Percentiles rank a stretch among this genome's conserved stretches.
phyloP scores from a whole-genome alignment of 352 stramenopile genomes.

The Phytophthora quininea region DNA sequence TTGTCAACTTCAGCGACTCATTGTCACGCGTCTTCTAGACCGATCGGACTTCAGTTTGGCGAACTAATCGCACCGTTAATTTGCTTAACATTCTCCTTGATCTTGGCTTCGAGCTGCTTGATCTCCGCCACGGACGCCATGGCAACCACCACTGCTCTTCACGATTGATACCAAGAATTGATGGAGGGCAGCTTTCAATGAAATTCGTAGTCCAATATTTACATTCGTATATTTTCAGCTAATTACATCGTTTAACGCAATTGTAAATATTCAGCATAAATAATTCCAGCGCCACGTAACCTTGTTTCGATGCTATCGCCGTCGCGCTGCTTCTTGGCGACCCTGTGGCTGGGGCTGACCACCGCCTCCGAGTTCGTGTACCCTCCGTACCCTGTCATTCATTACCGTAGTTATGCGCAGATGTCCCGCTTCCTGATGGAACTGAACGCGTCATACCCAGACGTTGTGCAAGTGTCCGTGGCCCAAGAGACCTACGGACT shows the following conservation, averaged over 20 bases:
- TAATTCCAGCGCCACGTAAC: slow-evolving; percentile 19
- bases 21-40: background rate
- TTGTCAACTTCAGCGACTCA: background rate
- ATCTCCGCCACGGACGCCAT: slow-evolving; percentile 75
- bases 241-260: background rate
- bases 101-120: slow-evolving; percentile 86
- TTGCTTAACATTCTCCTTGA: slow-evolving; percentile 89
- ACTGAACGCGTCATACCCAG: slow-evolving; percentile 77
- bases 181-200: background rate
- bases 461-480: slow-evolving; percentile 79
- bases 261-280: background rate
- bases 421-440: slow-evolving; percentile 68
- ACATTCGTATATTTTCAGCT: slow-evolving; percentile 1
- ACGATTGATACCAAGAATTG: slow-evolving; percentile 15
- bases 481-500: slow-evolving; percentile 86
- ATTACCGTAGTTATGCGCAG: slow-evolving; percentile 76
- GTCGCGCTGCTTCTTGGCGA: background rate
- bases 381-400: slow-evolving; percentile 18
- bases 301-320: slow-evolving; percentile 11
- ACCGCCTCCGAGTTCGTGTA: slow-evolving; percentile 1
- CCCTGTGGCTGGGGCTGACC: slow-evolving; percentile 5
- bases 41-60: no score
- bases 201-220: no score
- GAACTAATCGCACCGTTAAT: slow-evolving; percentile 60
- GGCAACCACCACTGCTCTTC: slow-evolving; percentile 24